These are phyloP conservation scores for Starmera stellimalicola DNA, from an alignment of 1,139 yeast species.

Conservation along the genomic window DNA sequence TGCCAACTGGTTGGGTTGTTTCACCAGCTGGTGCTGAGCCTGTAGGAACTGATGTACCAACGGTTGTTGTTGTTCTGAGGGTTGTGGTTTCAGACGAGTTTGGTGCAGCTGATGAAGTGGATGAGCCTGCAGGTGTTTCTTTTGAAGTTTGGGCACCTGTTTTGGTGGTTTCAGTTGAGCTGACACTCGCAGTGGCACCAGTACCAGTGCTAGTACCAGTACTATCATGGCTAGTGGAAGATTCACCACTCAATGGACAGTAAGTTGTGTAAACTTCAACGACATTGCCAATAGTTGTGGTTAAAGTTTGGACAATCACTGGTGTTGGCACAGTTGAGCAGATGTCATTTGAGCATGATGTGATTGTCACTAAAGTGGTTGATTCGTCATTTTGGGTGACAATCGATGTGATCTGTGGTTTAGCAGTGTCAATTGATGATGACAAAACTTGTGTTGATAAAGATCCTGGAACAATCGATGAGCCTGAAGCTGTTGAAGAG, in stretches of 20 bases:
- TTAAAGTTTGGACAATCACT: constrained; percentile 1
- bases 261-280: constrained; percentile 5
- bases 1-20: neutral
- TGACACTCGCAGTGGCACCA: neutral
- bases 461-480: neutral
- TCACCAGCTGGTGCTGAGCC: neutral
- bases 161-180: neutral
- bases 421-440: neutral
- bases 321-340: constrained; percentile 2
- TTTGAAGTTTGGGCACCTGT: no score
- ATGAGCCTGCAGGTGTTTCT: neutral
- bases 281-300: constrained; percentile 3
- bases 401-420: constrained; percentile 1
- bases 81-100: neutral
- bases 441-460: neutral
- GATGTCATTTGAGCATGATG: constrained; percentile 3
- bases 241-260: constrained; percentile 4
- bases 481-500: neutral
- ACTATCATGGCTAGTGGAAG: no score
- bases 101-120: neutral
- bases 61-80: neutral
- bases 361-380: constrained; percentile 4
- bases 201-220: neutral
- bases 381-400: neutral
- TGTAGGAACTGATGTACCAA: neutral